A percentile compares a stretch with the other conserved stretches of the same genome.
Evolutionary conservation across 2,329 filamentous ascomycete genomes (phyloP).

Genomic region (Elsinoe australis): DNA sequence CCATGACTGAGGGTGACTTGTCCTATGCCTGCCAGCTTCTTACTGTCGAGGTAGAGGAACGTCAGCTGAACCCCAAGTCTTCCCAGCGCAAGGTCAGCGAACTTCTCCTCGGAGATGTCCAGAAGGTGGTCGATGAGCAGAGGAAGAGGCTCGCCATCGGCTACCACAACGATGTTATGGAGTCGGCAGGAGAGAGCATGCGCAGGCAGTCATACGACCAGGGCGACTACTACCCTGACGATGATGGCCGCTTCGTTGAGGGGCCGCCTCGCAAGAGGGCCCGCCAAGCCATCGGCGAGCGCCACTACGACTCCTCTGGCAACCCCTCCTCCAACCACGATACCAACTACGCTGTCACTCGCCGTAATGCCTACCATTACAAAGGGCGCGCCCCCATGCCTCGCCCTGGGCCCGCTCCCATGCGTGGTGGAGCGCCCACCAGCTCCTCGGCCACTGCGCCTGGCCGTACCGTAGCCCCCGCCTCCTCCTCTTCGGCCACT

Average conservation of each 20-base stretch:
- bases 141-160: conserved; percentile 15
- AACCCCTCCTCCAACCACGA: not conserved
- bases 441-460: too few species aligned
- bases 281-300: not conserved
- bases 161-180: conserved; percentile 6
- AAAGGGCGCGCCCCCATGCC: not conserved
- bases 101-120: conserved; percentile 19
- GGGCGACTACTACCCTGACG: not conserved
- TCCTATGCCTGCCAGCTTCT: conserved; percentile 18
- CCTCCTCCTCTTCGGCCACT: not conserved
- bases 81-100: conserved; percentile 20
- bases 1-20: conserved; percentile 19
- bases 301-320: not conserved
- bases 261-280: not conserved
- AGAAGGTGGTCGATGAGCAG: conserved; percentile 18
- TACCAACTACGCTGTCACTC: not conserved
- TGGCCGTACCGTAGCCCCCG: not conserved
- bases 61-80: conserved; percentile 17
- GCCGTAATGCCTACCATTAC: not conserved
- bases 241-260: not conserved
- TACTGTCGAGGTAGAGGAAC: conserved; percentile 17
- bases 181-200: not conserved
- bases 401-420: not conserved
- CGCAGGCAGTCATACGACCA: not conserved
- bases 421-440: too few species aligned